phyloP scores from a whole-genome alignment of 2,329 filamentous ascomycete species.

The Arthrobotrys megalospora region DNA sequence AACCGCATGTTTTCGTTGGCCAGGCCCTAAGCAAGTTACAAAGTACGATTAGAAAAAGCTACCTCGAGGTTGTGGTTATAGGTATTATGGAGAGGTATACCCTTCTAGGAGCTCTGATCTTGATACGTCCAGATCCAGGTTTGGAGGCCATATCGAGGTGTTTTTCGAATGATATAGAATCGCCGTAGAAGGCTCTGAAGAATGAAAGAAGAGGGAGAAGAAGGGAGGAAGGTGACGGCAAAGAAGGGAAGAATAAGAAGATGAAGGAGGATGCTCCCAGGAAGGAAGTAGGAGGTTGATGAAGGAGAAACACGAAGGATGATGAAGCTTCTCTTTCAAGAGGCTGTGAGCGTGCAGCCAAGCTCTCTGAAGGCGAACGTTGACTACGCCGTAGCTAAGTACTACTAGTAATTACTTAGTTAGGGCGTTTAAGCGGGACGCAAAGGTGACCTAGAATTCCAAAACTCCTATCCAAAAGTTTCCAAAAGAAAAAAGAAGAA shows the following conservation, averaged over 20 bases:
- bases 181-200: background rate
- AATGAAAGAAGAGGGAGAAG: background rate
- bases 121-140: constrained; percentile 65
- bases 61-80: background rate
- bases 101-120: constrained; percentile 78
- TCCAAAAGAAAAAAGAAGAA: background rate
- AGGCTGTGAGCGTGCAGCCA: background rate
- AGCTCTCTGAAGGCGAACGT: background rate
- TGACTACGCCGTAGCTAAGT: no score
- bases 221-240: background rate
- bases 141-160: constrained; percentile 40
- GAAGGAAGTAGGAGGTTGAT: background rate
- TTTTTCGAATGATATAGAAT: background rate
- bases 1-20: constrained; percentile 79
- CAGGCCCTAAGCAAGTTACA: constrained; percentile 70
- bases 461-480: no score
- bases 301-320: background rate
- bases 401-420: no score
- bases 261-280: background rate
- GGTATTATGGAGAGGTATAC: constrained; percentile 70
- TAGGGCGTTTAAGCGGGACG: no score
- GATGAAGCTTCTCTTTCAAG: background rate
- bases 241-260: background rate
- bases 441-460: no score
- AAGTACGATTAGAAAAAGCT: no score